Percentiles rank a stretch among this genome's conserved stretches.
These are phyloP conservation scores for Brettanomyces nanus DNA, from an alignment of 805 yeast species.

Conservation along the genomic window DNA sequence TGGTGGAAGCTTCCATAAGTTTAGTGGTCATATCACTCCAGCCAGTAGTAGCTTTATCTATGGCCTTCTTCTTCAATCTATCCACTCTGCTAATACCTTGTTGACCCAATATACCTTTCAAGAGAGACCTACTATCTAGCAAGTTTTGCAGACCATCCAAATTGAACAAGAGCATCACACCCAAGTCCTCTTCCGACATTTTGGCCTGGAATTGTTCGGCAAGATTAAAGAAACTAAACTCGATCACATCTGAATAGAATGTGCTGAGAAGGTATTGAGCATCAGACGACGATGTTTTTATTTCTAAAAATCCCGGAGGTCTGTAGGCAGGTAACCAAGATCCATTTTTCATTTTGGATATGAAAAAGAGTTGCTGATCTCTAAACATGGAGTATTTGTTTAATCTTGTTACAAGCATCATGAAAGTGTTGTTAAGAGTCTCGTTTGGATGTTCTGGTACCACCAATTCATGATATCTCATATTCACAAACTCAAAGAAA, in stretches of 20 bases:
- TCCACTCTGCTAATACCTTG: conserved; percentile 57
- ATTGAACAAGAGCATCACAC: conserved; percentile 65
- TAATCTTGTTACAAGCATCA: conserved; percentile 56
- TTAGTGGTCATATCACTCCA: conserved; percentile 78
- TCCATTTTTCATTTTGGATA: conserved; percentile 47
- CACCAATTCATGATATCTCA: conserved; percentile 33
- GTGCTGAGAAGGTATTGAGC: conserved; percentile 50
- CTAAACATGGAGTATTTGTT: conserved; percentile 57
- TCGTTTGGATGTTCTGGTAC: conserved; percentile 48
- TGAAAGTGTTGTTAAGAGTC: conserved; percentile 35
- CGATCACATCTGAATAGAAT: conserved; percentile 71
- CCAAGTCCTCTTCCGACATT: conserved; percentile 44
- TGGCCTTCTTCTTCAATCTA: conserved; percentile 62
- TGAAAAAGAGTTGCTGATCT: conserved; percentile 41
- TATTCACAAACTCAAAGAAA: conserved; percentile 47
- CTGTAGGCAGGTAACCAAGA: conserved; percentile 64
- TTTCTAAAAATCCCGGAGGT: conserved; percentile 62
- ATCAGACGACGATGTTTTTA: conserved; percentile 35
- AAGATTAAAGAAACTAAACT: conserved; percentile 29
- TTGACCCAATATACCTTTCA: conserved; percentile 47
- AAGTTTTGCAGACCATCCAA: conserved; percentile 68
- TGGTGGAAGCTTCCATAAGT: conserved; percentile 73
- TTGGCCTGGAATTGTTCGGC: conserved; percentile 29
- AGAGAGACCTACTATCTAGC: conserved; percentile 39
- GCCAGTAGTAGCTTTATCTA: conserved; percentile 60